A percentile compares a stretch with the other conserved stretches of the same genome.
Conservation (phyloP, 2,329 filamentous ascomycete species). For the Tolypocladium cylindrosporum region DNA sequence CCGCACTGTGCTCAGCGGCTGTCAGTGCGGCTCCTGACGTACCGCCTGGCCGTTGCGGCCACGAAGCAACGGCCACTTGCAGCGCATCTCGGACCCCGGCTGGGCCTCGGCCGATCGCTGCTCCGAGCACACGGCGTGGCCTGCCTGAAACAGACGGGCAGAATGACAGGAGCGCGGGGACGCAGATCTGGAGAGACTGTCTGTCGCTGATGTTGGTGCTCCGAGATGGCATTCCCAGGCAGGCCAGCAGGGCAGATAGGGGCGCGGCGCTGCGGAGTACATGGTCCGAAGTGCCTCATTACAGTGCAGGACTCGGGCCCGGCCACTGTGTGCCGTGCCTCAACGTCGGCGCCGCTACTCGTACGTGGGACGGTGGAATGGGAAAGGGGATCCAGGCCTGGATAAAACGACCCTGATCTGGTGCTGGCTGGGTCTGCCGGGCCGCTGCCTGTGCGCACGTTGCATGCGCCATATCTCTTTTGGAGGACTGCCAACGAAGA, state of each 20-base stretch:
- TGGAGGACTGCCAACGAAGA: background rate
- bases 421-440: background rate
- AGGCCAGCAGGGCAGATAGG: too few relatives aligned
- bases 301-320: background rate
- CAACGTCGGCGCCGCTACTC: background rate
- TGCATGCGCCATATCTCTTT: background rate
- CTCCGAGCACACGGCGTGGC: background rate
- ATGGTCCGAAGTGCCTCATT: too few relatives aligned
- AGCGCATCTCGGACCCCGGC: too few relatives aligned
- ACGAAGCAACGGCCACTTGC: too few relatives aligned
- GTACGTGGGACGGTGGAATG: too few relatives aligned
- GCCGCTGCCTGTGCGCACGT: background rate
- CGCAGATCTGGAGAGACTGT: background rate
- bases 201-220: background rate
- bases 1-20: background rate
- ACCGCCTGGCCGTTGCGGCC: too few relatives aligned
- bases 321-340: background rate
- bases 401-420: background rate
- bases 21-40: too few relatives aligned
- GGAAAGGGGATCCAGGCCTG: background rate
- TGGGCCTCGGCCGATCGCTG: background rate
- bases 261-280: too few relatives aligned
- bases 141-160: background rate
- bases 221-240: background rate
- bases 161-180: background rate